Percentiles rank a stretch among this genome's conserved stretches.
Evolutionary conservation across 176 grass and related monocot species (phyloP).

Genomic region (Zea luxurians): DNA sequence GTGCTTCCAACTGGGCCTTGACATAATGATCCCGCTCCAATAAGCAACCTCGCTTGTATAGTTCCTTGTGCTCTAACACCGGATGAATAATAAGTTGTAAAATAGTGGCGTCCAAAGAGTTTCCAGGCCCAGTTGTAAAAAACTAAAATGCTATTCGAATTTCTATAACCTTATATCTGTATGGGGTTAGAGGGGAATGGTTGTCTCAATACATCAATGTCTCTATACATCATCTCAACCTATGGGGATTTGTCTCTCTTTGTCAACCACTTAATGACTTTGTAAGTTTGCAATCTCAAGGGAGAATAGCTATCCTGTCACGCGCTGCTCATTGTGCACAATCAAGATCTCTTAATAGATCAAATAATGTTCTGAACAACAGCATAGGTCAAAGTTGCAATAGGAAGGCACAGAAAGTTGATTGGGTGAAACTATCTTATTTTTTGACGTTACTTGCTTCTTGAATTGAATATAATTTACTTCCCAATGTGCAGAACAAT

Average conservation of each 20-base stretch:
- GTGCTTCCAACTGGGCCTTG: not conserved
- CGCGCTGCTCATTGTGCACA: not conserved
- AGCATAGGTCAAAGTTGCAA: not conserved
- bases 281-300: slow-evolving; percentile 59
- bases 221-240: slow-evolving; percentile 47
- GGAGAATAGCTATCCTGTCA: not conserved
- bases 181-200: slow-evolving; percentile 23
- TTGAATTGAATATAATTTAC: too few relatives aligned
- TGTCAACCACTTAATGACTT: slow-evolving; percentile 42
- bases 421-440: too few relatives aligned
- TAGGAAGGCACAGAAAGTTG: not conserved
- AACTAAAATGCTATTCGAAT: not conserved
- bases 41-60: too few relatives aligned
- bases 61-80: too few relatives aligned
- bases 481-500: too few relatives aligned
- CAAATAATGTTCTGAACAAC: not conserved
- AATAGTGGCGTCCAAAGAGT: too few relatives aligned
- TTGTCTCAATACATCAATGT: slow-evolving; percentile 17
- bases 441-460: too few relatives aligned
- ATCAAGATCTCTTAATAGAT: not conserved
- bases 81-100: too few relatives aligned
- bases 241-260: slow-evolving; percentile 53
- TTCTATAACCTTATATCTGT: too few relatives aligned
- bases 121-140: not conserved
- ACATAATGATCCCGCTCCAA: not conserved